Evolutionary conservation across 176 grass and related monocot species (phyloP).

Genomic region (Avena insularis): DNA sequence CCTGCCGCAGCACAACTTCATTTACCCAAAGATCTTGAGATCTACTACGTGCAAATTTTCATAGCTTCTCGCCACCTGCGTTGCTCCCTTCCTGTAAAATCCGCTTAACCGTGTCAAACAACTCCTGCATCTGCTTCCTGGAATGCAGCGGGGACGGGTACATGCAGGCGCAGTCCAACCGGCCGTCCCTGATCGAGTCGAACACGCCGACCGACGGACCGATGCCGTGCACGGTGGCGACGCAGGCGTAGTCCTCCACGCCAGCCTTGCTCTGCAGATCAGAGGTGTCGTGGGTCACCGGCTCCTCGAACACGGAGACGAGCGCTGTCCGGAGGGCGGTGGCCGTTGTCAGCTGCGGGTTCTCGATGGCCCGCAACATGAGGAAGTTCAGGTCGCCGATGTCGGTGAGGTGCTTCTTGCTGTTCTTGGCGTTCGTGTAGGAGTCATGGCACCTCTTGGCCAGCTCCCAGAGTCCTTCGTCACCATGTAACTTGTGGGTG

Average conservation of each 20-base stretch:
- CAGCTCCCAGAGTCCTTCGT: conserved; percentile 79
- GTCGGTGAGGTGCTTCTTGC: conserved; percentile 90
- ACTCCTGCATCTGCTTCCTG: conserved; percentile 65
- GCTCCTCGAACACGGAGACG: conserved; percentile 85
- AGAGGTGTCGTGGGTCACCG: conserved; percentile 34
- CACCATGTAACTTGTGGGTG: conserved; percentile 60
- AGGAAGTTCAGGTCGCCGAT: conserved; percentile 86
- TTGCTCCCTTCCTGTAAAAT: conserved; percentile 53
- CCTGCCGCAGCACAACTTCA: too few relatives aligned
- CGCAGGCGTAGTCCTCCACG: conserved; percentile 70
- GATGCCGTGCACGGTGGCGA: conserved; percentile 72
- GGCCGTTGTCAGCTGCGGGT: conserved; percentile 69
- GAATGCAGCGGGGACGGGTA: conserved; percentile 91
- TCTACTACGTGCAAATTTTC: too few relatives aligned
- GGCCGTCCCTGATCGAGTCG: conserved; percentile 71
- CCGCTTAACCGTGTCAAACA: conserved; percentile 63
- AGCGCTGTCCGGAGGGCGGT: conserved; percentile 73
- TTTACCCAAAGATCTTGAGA: background rate
- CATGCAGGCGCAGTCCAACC: conserved; percentile 63
- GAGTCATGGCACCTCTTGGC: conserved; percentile 75
- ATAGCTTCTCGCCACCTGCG: too few relatives aligned
- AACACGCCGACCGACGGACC: conserved; percentile 79
- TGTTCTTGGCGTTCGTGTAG: conserved; percentile 57
- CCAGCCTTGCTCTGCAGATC: conserved; percentile 54
- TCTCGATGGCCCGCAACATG: conserved; percentile 79